Base-by-base conservation (phyloP, 2,329 filamentous ascomycete genomes). In the Penicillium sp. region DNA sequence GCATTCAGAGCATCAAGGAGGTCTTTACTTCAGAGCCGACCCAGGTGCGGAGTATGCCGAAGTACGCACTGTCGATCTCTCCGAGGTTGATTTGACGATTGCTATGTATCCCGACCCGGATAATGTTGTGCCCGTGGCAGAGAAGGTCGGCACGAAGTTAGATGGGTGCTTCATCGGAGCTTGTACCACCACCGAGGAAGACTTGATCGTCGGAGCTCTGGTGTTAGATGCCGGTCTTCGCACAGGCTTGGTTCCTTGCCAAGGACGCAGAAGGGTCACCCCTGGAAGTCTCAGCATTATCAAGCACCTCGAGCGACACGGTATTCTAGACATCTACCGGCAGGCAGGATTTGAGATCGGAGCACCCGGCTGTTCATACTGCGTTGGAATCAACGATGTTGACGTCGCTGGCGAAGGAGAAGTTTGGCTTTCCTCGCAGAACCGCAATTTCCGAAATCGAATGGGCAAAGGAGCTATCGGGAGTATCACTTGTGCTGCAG, bases 101-200 rank as follows among this genome's bases (percentile, higher is more conserved):
- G 77, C 77, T 8, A 60, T 63, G 5, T 76, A 78, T 53, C 76
- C 77, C 1, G 70, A 68, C 4, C 77, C 77, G 7, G 77, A 79
- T 56, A 68, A 78, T 45, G 77, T 79, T 6, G 73, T 78, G 0
- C 67, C 77, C 1, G 70, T 79, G 0, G 62, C 57, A 0, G 69
- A 74, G 15, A 63, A 69, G 14, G 60, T 59, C 1, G 69, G 65
- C 1, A 71, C 66, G 27, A 40, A 64, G 1, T 59, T 79, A 4
- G 73, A 79, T 54, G 76, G 76, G 1, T 73, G 71, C 45, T 79
- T 79, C 57, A 78, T 79, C 7, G 77, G 77, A 2, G 77, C 77
- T 1, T 79, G 77, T 57, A 79, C 77, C 1, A 79, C 76, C 0
- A 69, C 76, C 0, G 75, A 78, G 49, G 77, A 79, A 58, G 77